phyloP scores from a whole-genome alignment of 306 rosid species.

The Gynostemma pentaphyllum region DNA sequence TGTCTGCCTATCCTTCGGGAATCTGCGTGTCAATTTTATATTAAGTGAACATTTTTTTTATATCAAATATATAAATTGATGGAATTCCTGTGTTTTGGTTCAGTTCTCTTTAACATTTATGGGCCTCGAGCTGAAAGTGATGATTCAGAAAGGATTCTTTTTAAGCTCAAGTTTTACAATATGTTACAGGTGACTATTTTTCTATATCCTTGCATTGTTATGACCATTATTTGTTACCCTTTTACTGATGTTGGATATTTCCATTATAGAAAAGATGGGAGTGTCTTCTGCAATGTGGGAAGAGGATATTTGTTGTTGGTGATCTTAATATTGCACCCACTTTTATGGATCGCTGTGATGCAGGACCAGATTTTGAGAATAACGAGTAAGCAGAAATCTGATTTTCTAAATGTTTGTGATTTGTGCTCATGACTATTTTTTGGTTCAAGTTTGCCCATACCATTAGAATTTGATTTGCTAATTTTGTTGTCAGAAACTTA shows the following conservation, averaged over 20 bases:
- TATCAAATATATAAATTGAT: not conserved
- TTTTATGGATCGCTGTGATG: slow-evolving; percentile 72
- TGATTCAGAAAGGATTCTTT: slow-evolving; percentile 64
- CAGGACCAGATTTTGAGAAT: slow-evolving; percentile 83
- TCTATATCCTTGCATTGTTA: not conserved
- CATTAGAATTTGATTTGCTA: not conserved
- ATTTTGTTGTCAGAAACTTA: not conserved
- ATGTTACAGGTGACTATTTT: slow-evolving; percentile 52
- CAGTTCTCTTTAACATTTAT: slow-evolving; percentile 84
- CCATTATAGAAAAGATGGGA: slow-evolving; percentile 85
- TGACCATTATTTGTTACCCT: slow-evolving; percentile 11
- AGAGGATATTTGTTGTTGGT: slow-evolving; percentile 77
- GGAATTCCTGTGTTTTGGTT: slow-evolving; percentile 18
- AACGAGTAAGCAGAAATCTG: slow-evolving; percentile 42
- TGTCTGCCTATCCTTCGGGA: not conserved
- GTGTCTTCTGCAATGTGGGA: slow-evolving; percentile 48
- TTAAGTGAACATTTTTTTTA: too few species aligned
- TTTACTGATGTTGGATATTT: slow-evolving; percentile 23
- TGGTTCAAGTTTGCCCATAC: not conserved
- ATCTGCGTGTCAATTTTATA: not conserved
- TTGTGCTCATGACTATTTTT: slow-evolving; percentile 1
- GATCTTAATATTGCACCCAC: slow-evolving; percentile 96
- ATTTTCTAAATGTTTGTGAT: slow-evolving; percentile 15
- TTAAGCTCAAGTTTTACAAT: slow-evolving; percentile 57
- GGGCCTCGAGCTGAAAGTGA: slow-evolving; percentile 84